Base-by-base conservation (phyloP, 495 filamentous ascomycete species). In the Copromyces sp. region DNA sequence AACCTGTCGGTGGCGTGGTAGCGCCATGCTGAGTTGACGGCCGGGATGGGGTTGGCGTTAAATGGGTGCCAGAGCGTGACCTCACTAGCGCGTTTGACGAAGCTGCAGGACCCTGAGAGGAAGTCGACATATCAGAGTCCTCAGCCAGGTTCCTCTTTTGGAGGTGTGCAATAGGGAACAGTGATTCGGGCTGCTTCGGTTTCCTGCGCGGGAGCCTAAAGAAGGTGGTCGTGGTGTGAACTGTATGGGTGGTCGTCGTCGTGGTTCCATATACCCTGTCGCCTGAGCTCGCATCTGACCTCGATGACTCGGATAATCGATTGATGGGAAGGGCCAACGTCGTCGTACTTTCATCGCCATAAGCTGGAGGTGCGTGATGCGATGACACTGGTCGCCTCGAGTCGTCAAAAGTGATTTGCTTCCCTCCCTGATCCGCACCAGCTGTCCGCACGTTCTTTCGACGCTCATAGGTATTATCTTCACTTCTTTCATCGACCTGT, bases 221-320 rank as follows among this genome's bases (percentile, higher is more conserved):
- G 79, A 95, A 90, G 65, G 86, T 92, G 74, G 87, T 90, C 35
- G 88, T 88, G 16, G 86, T 89, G 39, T 87, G 88, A n/a, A 88
- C 82, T 4, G 86, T 88, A 71, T 87, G 89, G 37, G 89, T 81
- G 7, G 80, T 89, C 35, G 88, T 91, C 9, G 88, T 89, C 5
- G 87, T 90, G 44, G 87, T 88, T 59, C 87, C 86, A 76, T 86
- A 89, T 6, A 88, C 84, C 53, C 89, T 91, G 40, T 97, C 94
- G n/a, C 87, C 89, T 12, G 90, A 89, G 80, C 94, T 96, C 38
- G 89, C 90, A 78, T 97, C 94, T 24, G 95, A 97, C 70, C 93
- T 89, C 32, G 94, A 97, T 0, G 95, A 98, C 73, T 98, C 95
- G 4, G 95, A 98, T 35, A 93, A 85, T 47, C 95, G 86, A 69